Base-by-base conservation (phyloP, 2,329 filamentous ascomycete genomes). In the Aspergillus pseudotamarii region DNA sequence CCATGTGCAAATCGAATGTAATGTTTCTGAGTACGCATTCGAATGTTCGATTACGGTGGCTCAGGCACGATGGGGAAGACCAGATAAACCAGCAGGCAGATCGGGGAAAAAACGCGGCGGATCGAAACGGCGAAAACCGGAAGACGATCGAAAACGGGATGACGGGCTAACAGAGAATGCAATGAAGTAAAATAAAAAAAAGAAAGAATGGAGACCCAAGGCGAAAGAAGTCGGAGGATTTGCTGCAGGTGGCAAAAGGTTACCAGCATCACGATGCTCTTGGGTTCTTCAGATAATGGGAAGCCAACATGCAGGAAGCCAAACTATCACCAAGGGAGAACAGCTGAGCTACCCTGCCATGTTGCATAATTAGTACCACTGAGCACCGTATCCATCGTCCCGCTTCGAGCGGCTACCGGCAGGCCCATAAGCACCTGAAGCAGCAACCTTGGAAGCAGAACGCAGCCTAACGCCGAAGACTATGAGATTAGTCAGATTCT, bases 391-490 rank as follows among this genome's bases (percentile, higher is more conserved):
- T 84, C 80, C 80, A 76, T 84, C 82, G 73, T 84, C 82, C 77
- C 80, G 81, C 80, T 81, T 84, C 77, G 81, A 78, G 78, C 81
- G 82, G 76, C 83, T 80, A 78, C 78, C 77, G 73, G 78, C 75
- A 79, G 80, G 75, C 71, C 75, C 73, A 75, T 79, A 77, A 72
- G 74, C 67, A 80, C 78, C 79, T 77, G 78, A 76, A 79, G 83
- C 83, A 82, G 82, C 85, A 84, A 88, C 88, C 83, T 90, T 91
- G 75, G 89, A 90, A 86, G 89, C 88, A 85, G 90, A 92, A 86
- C 90, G 90, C 85, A 92, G 89, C 89, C 90, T 92, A 88, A 89
- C 89, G 90, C 86, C 89, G 89, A 86, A 89, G 86, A 91, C 90
- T 92, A 89, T 88, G 82, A 85, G 79, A 90, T 92, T 89, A 92